Conservation (phyloP, 1,139 yeast species). For the Yamadazyma aaseri region DNA sequence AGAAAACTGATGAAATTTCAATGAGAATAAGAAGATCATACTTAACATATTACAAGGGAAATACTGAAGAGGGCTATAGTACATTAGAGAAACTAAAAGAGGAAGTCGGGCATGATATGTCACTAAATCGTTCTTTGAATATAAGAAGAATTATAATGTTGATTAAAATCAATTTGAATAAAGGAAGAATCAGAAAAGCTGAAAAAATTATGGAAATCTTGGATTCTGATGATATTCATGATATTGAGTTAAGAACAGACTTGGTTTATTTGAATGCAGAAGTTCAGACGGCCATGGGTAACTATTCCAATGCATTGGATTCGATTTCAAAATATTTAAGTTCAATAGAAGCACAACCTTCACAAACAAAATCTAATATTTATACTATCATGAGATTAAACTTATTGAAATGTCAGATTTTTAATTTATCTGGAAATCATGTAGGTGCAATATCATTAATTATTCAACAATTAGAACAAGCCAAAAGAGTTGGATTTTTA, state of each 20-base stretch:
- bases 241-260: conserved; percentile 31
- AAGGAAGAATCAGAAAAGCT: conserved; percentile 33
- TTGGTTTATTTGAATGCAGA: conserved; percentile 26
- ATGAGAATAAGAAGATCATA: conserved; percentile 39
- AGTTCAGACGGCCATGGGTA: conserved; percentile 29
- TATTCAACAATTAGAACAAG: conserved; percentile 43
- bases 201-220: conserved; percentile 22
- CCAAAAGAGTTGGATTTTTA: conserved; percentile 40
- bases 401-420: conserved; percentile 42
- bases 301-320: conserved; percentile 34
- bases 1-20: conserved; percentile 35
- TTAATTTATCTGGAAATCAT: conserved; percentile 35
- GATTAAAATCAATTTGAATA: conserved; percentile 34
- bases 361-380: conserved; percentile 26
- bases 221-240: conserved; percentile 27
- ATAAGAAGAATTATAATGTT: conserved; percentile 35
- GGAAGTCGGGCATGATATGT: conserved; percentile 24
- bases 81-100: conserved; percentile 26
- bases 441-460: conserved; percentile 43
- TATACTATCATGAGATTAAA: conserved; percentile 43
- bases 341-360: conserved; percentile 18
- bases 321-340: conserved; percentile 29
- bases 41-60: conserved; percentile 35
- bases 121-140: conserved; percentile 39
- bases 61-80: conserved; percentile 34